Base-by-base conservation (phyloP, 352 stramenopile genomes). In the Albugo laibachii region DNA sequence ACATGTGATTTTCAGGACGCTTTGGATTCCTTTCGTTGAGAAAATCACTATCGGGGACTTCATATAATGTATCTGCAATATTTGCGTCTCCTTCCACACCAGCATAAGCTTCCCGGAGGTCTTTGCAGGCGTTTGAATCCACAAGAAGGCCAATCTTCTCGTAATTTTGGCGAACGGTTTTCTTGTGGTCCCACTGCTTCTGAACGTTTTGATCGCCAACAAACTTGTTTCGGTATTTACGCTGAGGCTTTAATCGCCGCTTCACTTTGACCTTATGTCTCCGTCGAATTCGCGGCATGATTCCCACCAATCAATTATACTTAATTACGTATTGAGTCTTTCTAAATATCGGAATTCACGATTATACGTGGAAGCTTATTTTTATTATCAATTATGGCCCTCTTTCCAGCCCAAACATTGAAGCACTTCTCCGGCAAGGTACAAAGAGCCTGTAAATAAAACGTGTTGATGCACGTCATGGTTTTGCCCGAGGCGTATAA, bases 141-240 rank as follows among this genome's bases (percentile, higher is more conserved):
- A 53, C 64, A 45, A 75, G 58, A 19, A 88, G 62, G 0, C 73
- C 76, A 41, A 88, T 75, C 8, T 68, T 65, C 24, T 56, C 70
- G 59, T 85, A 88, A 63, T 88, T 88, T 52, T 88, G 76, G 54
- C 61, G 65, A 27, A 69, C 81, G 37, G 76, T 88, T 56, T 77
- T 66, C 45, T 74, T 68, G 62, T 88, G 76, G 52, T 85, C 54
- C 76, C 76, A 88, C 24, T 80, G 62, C 52, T 69, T 47, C 52
- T 81, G 69, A 56, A 87, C 66, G 41, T 67, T 63, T 18, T 67
- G 56, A 62, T 87, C 72, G 44, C 73, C 65, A 45, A 85, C 69
- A 40, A 80, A 88, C 19, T 64, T 64, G 45, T 55, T 74, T 59
- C 80, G 81, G 53, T 80, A 87, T 55, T 74, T 75, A 48, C 69